Conservation (phyloP, 176 grass and related monocot genomes). For the Musa troglodytarum region DNA sequence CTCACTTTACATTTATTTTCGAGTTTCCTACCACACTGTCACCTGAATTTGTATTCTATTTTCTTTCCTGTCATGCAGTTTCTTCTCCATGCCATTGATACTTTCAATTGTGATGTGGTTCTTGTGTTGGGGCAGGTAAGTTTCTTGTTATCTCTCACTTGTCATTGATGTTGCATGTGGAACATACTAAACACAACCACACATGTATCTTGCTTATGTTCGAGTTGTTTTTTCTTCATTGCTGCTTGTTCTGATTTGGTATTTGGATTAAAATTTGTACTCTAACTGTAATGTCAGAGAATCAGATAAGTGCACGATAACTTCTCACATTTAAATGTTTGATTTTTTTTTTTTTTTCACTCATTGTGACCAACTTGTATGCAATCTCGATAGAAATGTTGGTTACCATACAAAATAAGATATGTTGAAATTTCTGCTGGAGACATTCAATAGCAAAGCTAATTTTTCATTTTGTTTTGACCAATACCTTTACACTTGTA, state of each 20-base stretch:
- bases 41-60: neutral
- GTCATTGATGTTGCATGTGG: no score
- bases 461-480: neutral
- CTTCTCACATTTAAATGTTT: neutral
- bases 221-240: neutral
- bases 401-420: neutral
- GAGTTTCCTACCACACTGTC: neutral
- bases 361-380: neutral
- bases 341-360: no score
- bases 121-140: constrained; percentile 83
- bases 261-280: neutral
- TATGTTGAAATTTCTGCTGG: neutral
- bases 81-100: constrained; percentile 82
- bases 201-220: neutral
- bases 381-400: neutral
- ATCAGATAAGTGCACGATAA: neutral
- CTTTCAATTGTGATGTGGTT: constrained; percentile 79
- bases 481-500: neutral
- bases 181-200: neutral
- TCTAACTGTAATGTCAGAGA: neutral
- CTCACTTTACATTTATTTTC: constrained; percentile 9
- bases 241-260: neutral
- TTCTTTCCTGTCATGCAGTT: constrained; percentile 41
- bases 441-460: neutral
- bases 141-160: constrained; percentile 2